A percentile compares a stretch with the other conserved stretches of the same genome.
Evolutionary conservation across 164 flowering plant genomes (phyloP).

Genomic region (Tetracentron sinense): DNA sequence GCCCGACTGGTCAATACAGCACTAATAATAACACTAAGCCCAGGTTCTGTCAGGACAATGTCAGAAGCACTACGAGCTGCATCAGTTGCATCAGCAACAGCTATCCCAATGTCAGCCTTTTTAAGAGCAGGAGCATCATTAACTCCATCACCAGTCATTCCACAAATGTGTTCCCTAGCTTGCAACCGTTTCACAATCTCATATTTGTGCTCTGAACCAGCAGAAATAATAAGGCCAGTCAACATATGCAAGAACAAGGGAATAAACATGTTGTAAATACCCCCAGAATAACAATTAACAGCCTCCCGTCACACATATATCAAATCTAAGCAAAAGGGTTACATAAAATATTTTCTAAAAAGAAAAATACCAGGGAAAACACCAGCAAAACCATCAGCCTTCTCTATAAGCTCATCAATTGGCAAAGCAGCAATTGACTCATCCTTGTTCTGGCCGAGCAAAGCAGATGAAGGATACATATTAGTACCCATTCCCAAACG

Average conservation of each 20-base stretch:
- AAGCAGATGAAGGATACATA: constrained; percentile 89
- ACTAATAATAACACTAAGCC: constrained; percentile 78
- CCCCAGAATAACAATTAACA: not conserved
- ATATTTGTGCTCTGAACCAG: constrained; percentile 71
- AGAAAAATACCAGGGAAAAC: constrained; percentile 95
- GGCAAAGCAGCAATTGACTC: constrained; percentile 73
- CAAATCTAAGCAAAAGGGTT: not conserved
- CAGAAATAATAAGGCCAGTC: constrained; percentile 2
- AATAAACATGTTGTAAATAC: not conserved
- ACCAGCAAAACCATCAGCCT: constrained; percentile 96
- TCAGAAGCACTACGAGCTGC: constrained; percentile 96
- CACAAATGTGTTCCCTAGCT: constrained; percentile 83
- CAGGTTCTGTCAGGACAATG: constrained; percentile 92
- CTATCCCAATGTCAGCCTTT: constrained; percentile 91
- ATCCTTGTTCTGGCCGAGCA: constrained; percentile 77
- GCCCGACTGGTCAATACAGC: constrained; percentile 82
- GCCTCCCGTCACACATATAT: not conserved
- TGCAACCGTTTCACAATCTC: constrained; percentile 83
- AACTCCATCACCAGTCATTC: constrained; percentile 97
- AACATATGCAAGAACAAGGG: not conserved
- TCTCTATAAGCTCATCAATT: constrained; percentile 82
- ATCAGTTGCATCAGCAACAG: constrained; percentile 94
- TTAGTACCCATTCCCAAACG: constrained; percentile 92
- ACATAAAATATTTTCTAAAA: not conserved
- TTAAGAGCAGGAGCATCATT: constrained; percentile 95